These are phyloP conservation scores for Metarhizium brunneum DNA, from an alignment of 2,329 filamentous ascomycete species.

Conservation along the genomic window DNA sequence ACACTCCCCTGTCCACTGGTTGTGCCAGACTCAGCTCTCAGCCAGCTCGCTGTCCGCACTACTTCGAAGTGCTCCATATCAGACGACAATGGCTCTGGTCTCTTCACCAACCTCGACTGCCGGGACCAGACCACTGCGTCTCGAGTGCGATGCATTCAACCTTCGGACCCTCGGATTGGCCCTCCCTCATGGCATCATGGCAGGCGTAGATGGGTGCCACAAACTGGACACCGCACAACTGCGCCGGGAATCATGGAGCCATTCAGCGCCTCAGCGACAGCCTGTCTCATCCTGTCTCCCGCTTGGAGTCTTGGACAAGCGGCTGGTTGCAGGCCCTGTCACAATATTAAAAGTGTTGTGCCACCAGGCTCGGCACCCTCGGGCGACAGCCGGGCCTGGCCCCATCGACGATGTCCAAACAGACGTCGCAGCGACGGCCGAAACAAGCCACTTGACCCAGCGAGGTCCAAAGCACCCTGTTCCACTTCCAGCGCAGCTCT, in stretches of 20 bases:
- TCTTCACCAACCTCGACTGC: no score
- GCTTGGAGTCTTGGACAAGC: background rate
- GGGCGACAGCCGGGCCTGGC: conserved; percentile 9
- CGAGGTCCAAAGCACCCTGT: background rate
- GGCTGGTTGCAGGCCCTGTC: background rate
- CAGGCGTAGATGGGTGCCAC: background rate
- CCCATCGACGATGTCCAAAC: background rate
- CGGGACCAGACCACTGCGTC: no score
- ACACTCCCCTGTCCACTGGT: no score
- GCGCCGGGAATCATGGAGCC: background rate
- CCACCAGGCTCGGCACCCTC: conserved; percentile 7
- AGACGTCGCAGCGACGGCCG: background rate
- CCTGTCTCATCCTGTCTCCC: background rate
- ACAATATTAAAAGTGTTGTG: background rate
- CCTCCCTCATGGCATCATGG: background rate
- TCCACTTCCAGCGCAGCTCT: background rate
- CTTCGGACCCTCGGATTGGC: no score
- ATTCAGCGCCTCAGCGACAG: background rate
- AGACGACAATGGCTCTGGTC: no score
- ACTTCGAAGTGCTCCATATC: no score
- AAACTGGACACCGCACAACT: background rate
- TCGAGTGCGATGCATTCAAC: no score
- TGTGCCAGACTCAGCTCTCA: no score
- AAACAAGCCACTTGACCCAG: background rate
- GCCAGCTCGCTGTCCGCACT: no score